Conservation (phyloP, 495 filamentous ascomycete species). For the Hyaloscypha finlandica region DNA sequence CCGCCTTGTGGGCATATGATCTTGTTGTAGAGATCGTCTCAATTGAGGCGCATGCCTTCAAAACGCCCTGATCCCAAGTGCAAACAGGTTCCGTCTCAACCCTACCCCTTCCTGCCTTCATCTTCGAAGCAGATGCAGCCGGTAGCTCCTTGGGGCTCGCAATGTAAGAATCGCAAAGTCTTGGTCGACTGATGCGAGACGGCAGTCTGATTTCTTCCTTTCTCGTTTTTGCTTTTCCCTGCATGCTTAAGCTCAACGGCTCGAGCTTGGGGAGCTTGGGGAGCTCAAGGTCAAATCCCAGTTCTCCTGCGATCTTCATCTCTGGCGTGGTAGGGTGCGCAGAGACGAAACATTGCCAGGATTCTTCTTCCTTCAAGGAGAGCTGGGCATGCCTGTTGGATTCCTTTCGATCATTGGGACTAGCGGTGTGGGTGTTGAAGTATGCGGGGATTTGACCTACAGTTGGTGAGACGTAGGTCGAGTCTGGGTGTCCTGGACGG, state of each 20-base stretch:
- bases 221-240: no score
- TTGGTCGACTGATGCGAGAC: background rate
- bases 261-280: background rate
- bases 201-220: background rate
- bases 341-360: background rate
- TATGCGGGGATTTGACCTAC: background rate
- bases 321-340: background rate
- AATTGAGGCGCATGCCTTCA: no score
- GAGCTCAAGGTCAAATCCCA: background rate
- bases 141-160: no score
- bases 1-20: no score
- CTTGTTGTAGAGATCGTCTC: no score
- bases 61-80: no score
- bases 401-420: background rate
- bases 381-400: background rate
- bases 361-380: background rate
- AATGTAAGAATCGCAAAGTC: background rate
- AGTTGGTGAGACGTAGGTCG: background rate
- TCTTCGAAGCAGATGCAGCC: no score
- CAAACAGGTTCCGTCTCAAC: no score
- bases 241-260: background rate
- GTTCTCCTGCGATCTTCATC: background rate
- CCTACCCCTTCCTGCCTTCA: no score
- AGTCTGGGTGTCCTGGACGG: background rate
- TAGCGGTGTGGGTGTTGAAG: background rate